These are phyloP conservation scores for Pichia insulana DNA, from an alignment of 805 yeast genomes.

Conservation along the genomic window DNA sequence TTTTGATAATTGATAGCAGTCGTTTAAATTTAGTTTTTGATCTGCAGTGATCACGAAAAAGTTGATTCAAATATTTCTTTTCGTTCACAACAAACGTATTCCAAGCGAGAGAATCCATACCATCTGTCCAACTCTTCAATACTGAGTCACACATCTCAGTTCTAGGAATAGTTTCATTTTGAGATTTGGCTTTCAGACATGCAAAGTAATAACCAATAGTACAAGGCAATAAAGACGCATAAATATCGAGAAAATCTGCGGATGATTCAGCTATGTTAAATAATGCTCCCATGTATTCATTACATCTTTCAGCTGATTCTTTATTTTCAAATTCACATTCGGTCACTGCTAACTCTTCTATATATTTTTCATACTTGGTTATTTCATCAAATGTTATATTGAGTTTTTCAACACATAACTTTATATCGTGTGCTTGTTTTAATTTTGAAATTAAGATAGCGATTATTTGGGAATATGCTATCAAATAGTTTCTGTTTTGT, in stretches of 20 bases:
- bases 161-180: neutral
- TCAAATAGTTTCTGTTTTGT: constrained; percentile 63
- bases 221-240: constrained; percentile 9
- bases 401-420: constrained; percentile 42
- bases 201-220: constrained; percentile 9
- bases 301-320: constrained; percentile 46
- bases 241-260: constrained; percentile 5
- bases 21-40: constrained; percentile 4
- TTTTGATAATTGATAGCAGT: constrained; percentile 6
- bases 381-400: constrained; percentile 47
- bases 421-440: constrained; percentile 42
- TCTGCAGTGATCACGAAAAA: neutral
- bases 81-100: constrained; percentile 2
- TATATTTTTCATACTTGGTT: constrained; percentile 46
- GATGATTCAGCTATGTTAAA: constrained; percentile 36
- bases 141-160: constrained; percentile 3
- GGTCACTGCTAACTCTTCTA: constrained; percentile 21
- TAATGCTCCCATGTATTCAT: constrained; percentile 53
- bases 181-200: neutral
- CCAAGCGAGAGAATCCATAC: neutral
- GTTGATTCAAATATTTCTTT: constrained; percentile 1
- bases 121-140: neutral
- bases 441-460: constrained; percentile 56
- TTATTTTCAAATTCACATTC: constrained; percentile 38
- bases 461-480: constrained; percentile 61